Base-by-base conservation (phyloP, 129 eudicot genomes). In the Sambucus nigra region DNA sequence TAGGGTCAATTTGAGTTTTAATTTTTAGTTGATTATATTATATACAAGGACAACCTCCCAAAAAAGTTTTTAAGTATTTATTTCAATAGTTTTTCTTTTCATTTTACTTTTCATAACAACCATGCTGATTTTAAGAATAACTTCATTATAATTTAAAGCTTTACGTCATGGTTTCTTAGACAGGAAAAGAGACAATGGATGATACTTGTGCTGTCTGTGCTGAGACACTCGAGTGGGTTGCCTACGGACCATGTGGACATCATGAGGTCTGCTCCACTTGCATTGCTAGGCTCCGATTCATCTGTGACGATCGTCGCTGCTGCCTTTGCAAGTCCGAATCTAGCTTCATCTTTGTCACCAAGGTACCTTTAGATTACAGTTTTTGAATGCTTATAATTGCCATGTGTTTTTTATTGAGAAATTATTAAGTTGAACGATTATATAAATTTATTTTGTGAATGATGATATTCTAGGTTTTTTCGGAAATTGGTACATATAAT, bases 191-290 rank as follows among this genome's bases (percentile, higher is more conserved):
- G 32, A 46, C 7, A 33, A 69, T 69, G 74, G 74, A 69, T 40
- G 74, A 69, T 26, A 51, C 57, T 18, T 69, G 74, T 63, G 74
- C 59, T 11, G 74, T 69, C 33, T 69, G 74, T 51, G 74, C 74
- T 18, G 69, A 69, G 57, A 21, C 69, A 29, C 63, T 69, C 2
- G 59, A 61, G 51, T 69, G 69, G 62, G 68, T 39, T 14, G 74
- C 74, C 44, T 69, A 69, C 48, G 74, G 74, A 26, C 52, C 25
- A 28, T 69, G 74, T 63, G 74, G 74, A 38, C 74, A 69, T 42
- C 74, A 63, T 35, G 74, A 69, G 51, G 74, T 69, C 33, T 69
- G 74, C 63, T 63, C 68, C 55, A 61, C 74, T 39, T 69, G 74
- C 47, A 50, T 69, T 41, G 51, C 68, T 14, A 55, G 74, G 39